Evolutionary conservation across 441 rosid genomes (phyloP), one percentile per base, ranked within the genome.

Genomic region (Pelargonium fulgidum): DNA sequence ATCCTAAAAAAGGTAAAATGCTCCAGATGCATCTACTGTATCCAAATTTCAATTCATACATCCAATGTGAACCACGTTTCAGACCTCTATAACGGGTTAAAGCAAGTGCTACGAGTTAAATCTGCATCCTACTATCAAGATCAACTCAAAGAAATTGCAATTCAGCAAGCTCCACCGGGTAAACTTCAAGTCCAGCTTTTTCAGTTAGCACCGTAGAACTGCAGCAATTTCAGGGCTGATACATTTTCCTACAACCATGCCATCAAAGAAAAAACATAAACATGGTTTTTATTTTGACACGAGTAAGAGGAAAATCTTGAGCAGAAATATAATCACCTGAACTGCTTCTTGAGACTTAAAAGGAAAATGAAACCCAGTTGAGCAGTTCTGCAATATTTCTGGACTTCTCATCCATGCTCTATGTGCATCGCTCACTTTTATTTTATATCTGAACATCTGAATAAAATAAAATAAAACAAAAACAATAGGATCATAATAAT

Each of bases 381-480:
- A 89, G 78, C 99, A 86, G 66, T 91, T 93, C 77, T 83, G 70
- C 83, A 89, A 72, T 73, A 66, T 67, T 72, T 93, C 95, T 7
- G 98, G 97, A 73, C 77, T 79, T 78, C 84, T 88, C 87, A 94
- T 84, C 96, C 99, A 91, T 74, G 89, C 94, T 81, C 88, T 86
- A 68, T 80, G 83, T 26, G 88, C 96, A 76, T 86, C 92, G 24
- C 96, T 81, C 66, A 85, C 86, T 85, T 85, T 89, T 41, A 91
- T 85, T 77, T 85, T 86, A 63, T 82, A 87, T 78, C 81, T 79
- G 82, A 88, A 93, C 91, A 87, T 85, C 96, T 87, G 86, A 69
- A 72, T 22, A 61, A 26, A 26, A 59, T 65, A 26, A 9, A 62
- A 68, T 65, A 58, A 36, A 68, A 58, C 0, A 1, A 24, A 24